Base-by-base conservation (phyloP, 2,329 filamentous ascomycete species). In the Orbilia blumenaviensis region DNA sequence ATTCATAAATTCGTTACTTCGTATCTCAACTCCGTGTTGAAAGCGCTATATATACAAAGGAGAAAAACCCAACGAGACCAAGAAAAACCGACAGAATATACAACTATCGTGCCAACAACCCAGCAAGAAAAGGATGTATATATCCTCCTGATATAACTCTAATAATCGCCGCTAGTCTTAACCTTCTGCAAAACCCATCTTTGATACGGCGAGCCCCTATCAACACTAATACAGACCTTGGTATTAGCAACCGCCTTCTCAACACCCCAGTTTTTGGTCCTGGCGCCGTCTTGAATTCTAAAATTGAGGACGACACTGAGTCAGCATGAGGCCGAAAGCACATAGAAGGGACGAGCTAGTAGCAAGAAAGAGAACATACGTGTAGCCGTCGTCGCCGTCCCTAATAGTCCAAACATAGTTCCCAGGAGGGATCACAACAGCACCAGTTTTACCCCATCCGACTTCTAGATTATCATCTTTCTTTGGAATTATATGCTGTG, bases 391-490 rank as follows among this genome's bases (percentile, higher is more conserved):
- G 6, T 56, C 14, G 14, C 27, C 29, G 4, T 14, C 36, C 29
- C 50, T 36, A n/a, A 56, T 56, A n/a, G 27, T 36, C 50, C 50
- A 56, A 56, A 56, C 50, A 14, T 56, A 56, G 8, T 34, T 5
- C 27, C 50, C 50, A 10, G 50, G 27, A 21, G 27, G 27, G 21
- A 56, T 18, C 1, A 18, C n/a, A 36, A 56, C 29, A 18, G 50
- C 50, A 36, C 14, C 29, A 5, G n/a, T 36, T 1, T 18, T 12
- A 14, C 50, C 50, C n/a, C 27, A 36, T 18, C 12, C 50, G 50
- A 56, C 27, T n/a, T 56, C 27, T 0, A 56, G 50, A 56, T 5
- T 34, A n/a, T n/a, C 27, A 36, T 36, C 27, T 56, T 56, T 56
- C 29, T 36, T 56, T 8, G 50, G 50, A 29, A 56, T 9, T 21